Conservation (phyloP, 345 rosid genomes). For the Eucalyptus lansdowneana region DNA sequence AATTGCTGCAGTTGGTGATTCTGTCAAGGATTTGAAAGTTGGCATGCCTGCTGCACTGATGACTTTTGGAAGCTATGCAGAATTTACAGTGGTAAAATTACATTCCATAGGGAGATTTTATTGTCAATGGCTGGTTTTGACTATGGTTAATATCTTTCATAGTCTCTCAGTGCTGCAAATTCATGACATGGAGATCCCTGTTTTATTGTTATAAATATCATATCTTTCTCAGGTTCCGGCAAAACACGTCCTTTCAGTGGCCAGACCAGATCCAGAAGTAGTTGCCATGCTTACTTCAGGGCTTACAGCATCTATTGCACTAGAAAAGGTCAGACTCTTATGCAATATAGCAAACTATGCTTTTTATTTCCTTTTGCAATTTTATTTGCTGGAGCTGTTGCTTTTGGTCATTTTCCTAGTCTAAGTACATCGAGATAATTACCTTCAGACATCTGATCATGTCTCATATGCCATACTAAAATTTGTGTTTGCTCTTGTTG, state of each 20-base stretch:
- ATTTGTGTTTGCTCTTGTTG: background rate
- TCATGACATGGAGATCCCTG: background rate
- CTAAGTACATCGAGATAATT: background rate
- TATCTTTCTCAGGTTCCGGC: constrained; percentile 40
- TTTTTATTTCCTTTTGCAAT: background rate
- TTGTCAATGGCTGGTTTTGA: background rate
- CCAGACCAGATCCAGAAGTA: constrained; percentile 93
- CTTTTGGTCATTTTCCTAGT: background rate
- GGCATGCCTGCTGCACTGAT: constrained; percentile 94
- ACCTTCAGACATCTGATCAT: background rate
- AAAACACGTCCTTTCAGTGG: constrained; percentile 75
- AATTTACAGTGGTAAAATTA: constrained; percentile 41
- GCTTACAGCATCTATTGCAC: constrained; percentile 85
- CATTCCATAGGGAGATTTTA: background rate
- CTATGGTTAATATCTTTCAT: background rate
- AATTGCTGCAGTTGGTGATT: constrained; percentile 79
- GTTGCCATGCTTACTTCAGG: constrained; percentile 99
- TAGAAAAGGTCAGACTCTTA: constrained; percentile 51
- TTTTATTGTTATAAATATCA: background rate
- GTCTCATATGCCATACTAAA: background rate
- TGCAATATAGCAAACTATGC: background rate
- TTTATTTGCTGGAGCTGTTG: background rate
- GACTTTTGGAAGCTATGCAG: constrained; percentile 86
- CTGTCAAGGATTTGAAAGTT: constrained; percentile 53
- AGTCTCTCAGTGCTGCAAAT: background rate